Base-by-base conservation (phyloP, 2,329 filamentous ascomycete genomes). In the Talaromyces pinophilus region DNA sequence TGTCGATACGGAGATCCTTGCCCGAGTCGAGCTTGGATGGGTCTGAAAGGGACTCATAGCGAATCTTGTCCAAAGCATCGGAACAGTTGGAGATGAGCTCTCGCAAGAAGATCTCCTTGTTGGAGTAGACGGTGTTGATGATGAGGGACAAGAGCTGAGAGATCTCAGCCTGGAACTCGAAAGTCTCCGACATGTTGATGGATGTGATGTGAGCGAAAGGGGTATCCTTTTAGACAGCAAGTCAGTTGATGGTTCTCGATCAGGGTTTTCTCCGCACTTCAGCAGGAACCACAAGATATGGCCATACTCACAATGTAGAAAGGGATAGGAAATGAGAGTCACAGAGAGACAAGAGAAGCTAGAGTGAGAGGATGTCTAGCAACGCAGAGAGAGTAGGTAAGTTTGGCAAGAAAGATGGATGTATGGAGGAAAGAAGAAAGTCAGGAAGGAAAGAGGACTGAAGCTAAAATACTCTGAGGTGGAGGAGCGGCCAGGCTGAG, bases 141-240 rank as follows among this genome's bases (percentile, higher is more conserved):
- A 99, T 99, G 82, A 99, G 92, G 75, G 90, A 93, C 81, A 99
- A 91, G 73, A 99, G 92, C 92, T 99, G 95, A 91, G 94, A 98
- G 82, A 99, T 99, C 92, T 99, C 95, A 91, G 95, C 95, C 91
- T 99, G 95, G 87, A 98, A 99, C 91, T 98, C 94, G 86, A 99
- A 99, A 75, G 93, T 97, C 87, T 98, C 93, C 73, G 80, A 76
- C 83, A 92, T 84, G 92, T 96, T 97, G 81, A 81, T 91, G 83
- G 79, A 78, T 57, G 54, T 57, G 33, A 57, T 82, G 80, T 72
- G 62, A 48, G 52, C 54, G 38, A 61, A 67, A 64, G 46, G 63
- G 67, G 65, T 68, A 71, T 71, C 69, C 69, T 71, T 17, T 28
- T 1, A 48, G 42, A 42, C 13, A 28, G 17, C 3, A 33, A 33